Evolutionary conservation across 2,329 filamentous ascomycete species (phyloP).

Genomic region (Talaromyces amestolkiae): DNA sequence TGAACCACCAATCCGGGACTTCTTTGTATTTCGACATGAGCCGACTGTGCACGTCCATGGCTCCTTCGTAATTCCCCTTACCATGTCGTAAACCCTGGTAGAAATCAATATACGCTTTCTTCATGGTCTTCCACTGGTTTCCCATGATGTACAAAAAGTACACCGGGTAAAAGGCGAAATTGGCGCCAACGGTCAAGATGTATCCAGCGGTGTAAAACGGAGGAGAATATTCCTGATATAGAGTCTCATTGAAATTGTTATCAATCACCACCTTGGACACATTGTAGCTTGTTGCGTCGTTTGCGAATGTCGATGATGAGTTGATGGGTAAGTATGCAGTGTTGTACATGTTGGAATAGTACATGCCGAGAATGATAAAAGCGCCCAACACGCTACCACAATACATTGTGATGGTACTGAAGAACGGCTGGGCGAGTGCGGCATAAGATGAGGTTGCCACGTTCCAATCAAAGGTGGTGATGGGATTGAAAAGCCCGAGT

Average conservation of each 20-base stretch:
- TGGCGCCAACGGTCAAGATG: slow-evolving; percentile 10
- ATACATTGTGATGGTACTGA: slow-evolving; percentile 5
- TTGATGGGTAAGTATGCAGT: slow-evolving; percentile 14
- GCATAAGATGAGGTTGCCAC: slow-evolving; percentile 10
- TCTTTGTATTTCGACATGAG: slow-evolving; percentile 10
- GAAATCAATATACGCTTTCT: slow-evolving; percentile 11
- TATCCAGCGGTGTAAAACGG: neutral
- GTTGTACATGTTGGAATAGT: slow-evolving; percentile 12
- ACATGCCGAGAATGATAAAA: slow-evolving; percentile 13
- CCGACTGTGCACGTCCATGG: slow-evolving; percentile 13
- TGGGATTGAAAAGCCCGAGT: slow-evolving; percentile 2
- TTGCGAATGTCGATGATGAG: slow-evolving; percentile 9
- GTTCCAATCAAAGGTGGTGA: slow-evolving; percentile 12
- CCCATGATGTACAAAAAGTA: slow-evolving; percentile 14
- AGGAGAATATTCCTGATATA: neutral
- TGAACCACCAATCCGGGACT: slow-evolving; percentile 13
- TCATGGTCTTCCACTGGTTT: slow-evolving; percentile 13
- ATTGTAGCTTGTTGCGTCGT: slow-evolving; percentile 7
- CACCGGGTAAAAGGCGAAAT: slow-evolving; percentile 9
- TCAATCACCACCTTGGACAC: slow-evolving; percentile 8
- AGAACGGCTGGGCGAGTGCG: slow-evolving; percentile 10
- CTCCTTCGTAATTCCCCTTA: slow-evolving; percentile 11
- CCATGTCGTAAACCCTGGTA: slow-evolving; percentile 5
- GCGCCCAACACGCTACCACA: slow-evolving; percentile 8
- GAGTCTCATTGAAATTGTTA: neutral